phyloP scores from a whole-genome alignment of 345 rosid genomes.

The Barbarea vulgaris region DNA sequence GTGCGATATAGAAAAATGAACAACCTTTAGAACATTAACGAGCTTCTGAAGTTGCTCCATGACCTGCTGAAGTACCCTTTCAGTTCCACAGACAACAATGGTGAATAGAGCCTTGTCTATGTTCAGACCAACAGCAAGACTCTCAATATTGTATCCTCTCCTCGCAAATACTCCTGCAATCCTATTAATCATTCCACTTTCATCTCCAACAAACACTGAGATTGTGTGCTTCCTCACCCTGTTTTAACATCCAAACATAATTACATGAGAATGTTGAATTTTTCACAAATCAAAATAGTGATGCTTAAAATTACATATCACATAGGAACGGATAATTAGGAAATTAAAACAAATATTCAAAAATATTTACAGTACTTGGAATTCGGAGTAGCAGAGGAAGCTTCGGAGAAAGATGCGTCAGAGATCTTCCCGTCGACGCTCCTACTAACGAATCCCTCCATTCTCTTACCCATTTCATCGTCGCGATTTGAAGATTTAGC shows the following conservation, averaged over 20 bases:
- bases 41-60: constrained; percentile 95
- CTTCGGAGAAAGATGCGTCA: constrained; percentile 33
- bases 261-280: not conserved
- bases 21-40: constrained; percentile 90
- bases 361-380: constrained; percentile 41
- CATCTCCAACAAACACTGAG: constrained; percentile 96
- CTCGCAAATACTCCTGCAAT: constrained; percentile 97
- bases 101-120: constrained; percentile 93
- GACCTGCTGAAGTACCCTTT: constrained; percentile 78
- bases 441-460: constrained; percentile 38
- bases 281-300: not conserved
- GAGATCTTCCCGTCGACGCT: constrained; percentile 44
- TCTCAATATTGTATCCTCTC: constrained; percentile 94
- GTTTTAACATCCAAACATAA: not conserved
- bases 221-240: constrained; percentile 85
- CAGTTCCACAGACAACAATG: constrained; percentile 87
- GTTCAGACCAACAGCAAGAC: constrained; percentile 96
- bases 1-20: constrained; percentile 1
- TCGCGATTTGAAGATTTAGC: constrained; percentile 6
- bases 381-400: constrained; percentile 36
- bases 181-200: constrained; percentile 96
- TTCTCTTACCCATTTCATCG: constrained; percentile 29
- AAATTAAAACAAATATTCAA: not conserved
- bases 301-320: not conserved
- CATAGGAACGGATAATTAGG: not conserved